Percentiles rank a stretch among this genome's conserved stretches.
Conservation (phyloP, 805 yeast species). For the Wickerhamomyces ciferrii region DNA sequence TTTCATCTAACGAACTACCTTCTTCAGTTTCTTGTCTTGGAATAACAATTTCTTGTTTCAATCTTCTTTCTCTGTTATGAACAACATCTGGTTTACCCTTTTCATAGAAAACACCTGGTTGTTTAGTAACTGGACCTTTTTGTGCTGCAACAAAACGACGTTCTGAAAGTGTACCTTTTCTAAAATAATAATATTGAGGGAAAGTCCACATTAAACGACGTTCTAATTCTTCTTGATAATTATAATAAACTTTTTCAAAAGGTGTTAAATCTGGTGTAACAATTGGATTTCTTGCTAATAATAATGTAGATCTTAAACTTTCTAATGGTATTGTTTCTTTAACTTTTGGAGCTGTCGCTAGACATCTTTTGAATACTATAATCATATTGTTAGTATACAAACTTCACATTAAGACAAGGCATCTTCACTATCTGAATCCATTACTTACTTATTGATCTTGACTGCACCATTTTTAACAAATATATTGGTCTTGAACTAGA, state of each 20-base stretch:
- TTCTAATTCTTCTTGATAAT: constrained; percentile 82
- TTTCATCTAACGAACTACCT: constrained; percentile 42
- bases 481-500: neutral
- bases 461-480: neutral
- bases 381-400: neutral
- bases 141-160: constrained; percentile 74
- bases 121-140: constrained; percentile 64
- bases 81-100: constrained; percentile 82
- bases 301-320: constrained; percentile 40
- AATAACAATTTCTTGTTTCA: constrained; percentile 70
- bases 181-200: constrained; percentile 89
- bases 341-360: constrained; percentile 13
- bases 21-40: constrained; percentile 46
- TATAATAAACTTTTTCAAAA: constrained; percentile 71
- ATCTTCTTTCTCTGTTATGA: constrained; percentile 84
- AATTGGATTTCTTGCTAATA: constrained; percentile 79
- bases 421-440: neutral
- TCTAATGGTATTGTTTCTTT: constrained; percentile 11
- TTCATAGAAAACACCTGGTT: constrained; percentile 74
- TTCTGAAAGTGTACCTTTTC: constrained; percentile 84
- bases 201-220: constrained; percentile 96
- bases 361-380: constrained; percentile 16
- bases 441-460: neutral
- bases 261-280: constrained; percentile 71
- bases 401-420: neutral